Base-by-base conservation (phyloP, 2,329 filamentous ascomycete genomes). In the Lecanicillium sp. region DNA sequence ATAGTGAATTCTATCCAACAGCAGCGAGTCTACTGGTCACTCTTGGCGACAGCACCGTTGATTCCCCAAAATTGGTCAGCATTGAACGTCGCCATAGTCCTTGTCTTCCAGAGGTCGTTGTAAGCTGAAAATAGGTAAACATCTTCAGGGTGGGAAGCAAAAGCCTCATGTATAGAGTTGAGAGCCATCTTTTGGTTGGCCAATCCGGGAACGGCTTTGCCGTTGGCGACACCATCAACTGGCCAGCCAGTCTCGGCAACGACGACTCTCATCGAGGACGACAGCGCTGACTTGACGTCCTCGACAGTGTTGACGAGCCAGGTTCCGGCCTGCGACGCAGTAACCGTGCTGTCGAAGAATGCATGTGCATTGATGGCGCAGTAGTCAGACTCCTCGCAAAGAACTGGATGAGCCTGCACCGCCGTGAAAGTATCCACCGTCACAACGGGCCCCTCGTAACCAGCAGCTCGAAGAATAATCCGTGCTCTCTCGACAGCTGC, bases 231-330 rank as follows among this genome's bases (percentile, higher is more conserved):
- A 14, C 87, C 87, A 48, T 75, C 59, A 56, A 75, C 78, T 30
- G 87, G 87, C 87, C 87, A 95, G 36, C 88, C 88, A 3, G 82
- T 81, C 66, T 94, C 88, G 2, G 85, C 87, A 48, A 94, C 78
- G 28, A 90, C 67, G 22, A 84, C 71, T 33, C 71, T 68, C 59
- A 86, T 82, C 47, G 48, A 55, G 42, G 65, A 51, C 4, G 62
- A 51, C 11, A 75, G 53, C 45, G 60, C 62, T 32, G 56, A 54
- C 43, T 59, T 58, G 29, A 77, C 58, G 18, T 55, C 56, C 9
- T 52, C 44, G 19, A 76, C 71, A 45, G 80, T 77, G 18, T 67
- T 64, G 29, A 67, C 58, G 29, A 88, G 73, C 58, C 86, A 94
- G 1, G 57, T 49, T 4, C 87, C 87, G 3, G 86, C 78, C 22